Base-by-base conservation (phyloP, 1,284 basidiomycete species). In the Vanrija sp. region DNA sequence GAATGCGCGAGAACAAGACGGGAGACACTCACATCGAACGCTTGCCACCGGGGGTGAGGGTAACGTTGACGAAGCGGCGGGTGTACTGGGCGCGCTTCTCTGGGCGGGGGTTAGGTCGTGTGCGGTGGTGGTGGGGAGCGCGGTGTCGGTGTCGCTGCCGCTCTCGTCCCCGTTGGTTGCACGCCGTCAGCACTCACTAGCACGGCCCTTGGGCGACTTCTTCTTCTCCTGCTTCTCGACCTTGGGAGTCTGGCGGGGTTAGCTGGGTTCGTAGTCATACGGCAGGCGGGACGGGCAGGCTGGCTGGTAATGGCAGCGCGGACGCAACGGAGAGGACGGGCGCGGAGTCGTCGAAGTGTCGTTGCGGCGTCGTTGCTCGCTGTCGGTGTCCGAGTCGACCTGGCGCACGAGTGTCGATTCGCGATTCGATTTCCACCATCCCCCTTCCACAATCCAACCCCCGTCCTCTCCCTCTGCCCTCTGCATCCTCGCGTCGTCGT, bases 161-260 rank as follows among this genome's bases (percentile, higher is more conserved):
- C 23, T 35, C 25, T 37, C 45, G 36, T 19, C 18, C 43, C 35
- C 18, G 24, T 25, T 42, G 19, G 41, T 27, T 15, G 45, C 39
- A n/a, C n/a, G n/a, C n/a, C n/a, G n/a, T 23, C 27, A 24, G 18
- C 36, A 73, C 72, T 72, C 66, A 74, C 72, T 91, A 63, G 93
- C 93, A 75, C 93, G 89, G 68, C 93, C 93, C 82, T 89, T 94
- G 61, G 90, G 89, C 24, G 80, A 83, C 86, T 95, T 95, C 85
- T 93, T 92, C 87, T 95, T 96, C 83, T 96, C 93, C 82, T 95
- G 90, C 79, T 88, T 85, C 76, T 95, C 93, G 76, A 95, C 93
- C 81, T 95, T 95, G 71, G 94, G 94, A 73, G 86, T 88, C 72
- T 74, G 55, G 16, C 18, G 9, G 47, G 41, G 43, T 23, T 15